Conservation (phyloP, 345 rosid species). For the Gossypium rotundifolium region DNA sequence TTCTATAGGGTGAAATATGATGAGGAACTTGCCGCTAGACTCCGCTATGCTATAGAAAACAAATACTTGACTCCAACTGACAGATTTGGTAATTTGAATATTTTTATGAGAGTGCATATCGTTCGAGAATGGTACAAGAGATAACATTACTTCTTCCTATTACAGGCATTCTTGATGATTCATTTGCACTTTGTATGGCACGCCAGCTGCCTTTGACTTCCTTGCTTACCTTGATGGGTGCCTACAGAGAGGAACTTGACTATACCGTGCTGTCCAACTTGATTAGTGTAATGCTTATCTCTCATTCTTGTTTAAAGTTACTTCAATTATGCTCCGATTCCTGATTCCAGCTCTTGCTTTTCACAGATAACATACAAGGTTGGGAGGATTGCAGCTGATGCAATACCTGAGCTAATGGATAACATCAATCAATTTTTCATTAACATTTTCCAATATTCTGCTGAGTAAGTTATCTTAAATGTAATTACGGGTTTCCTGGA, state of each 20-base stretch:
- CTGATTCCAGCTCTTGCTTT: slow-evolving; percentile 25
- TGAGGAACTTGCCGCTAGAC: slow-evolving; percentile 67
- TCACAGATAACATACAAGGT: slow-evolving; percentile 69
- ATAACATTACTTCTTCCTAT: slow-evolving; percentile 10
- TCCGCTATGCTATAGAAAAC: slow-evolving; percentile 66
- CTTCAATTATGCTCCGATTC: not conserved
- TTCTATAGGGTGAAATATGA: slow-evolving; percentile 93
- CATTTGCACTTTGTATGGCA: slow-evolving; percentile 92
- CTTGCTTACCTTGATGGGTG: slow-evolving; percentile 69
- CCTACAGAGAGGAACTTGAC: slow-evolving; percentile 73
- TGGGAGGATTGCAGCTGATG: slow-evolving; percentile 74
- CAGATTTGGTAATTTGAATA: slow-evolving; percentile 59
- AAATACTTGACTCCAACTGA: slow-evolving; percentile 55
- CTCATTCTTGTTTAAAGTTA: slow-evolving; percentile 9
- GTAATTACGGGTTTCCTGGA: not conserved
- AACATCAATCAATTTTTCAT: slow-evolving; percentile 54
- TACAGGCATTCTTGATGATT: slow-evolving; percentile 86
- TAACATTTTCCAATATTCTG: slow-evolving; percentile 51
- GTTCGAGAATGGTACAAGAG: slow-evolving; percentile 6
- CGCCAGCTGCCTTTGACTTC: slow-evolving; percentile 70
- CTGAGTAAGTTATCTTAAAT: slow-evolving; percentile 50
- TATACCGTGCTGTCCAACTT: slow-evolving; percentile 81
- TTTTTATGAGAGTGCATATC: not conserved
- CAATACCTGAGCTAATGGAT: slow-evolving; percentile 47
- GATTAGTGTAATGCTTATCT: slow-evolving; percentile 49